Base-by-base conservation (phyloP, 148 eudicot species). In the Rhododendron ovatum region DNA sequence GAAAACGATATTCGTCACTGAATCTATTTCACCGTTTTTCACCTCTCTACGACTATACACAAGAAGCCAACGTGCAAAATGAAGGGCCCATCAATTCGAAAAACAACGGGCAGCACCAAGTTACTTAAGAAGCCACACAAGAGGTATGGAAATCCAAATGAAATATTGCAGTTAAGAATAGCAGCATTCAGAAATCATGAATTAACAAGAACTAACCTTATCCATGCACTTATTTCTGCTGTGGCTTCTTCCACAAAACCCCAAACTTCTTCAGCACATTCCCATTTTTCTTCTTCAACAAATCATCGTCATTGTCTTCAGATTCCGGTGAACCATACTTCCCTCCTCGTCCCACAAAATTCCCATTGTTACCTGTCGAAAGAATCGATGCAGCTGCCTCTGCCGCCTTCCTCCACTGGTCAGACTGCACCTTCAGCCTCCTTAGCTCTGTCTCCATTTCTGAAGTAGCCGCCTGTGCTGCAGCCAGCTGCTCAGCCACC, bases 341-440 rank as follows among this genome's bases (percentile, higher is more conserved):
- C 4, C 93, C 98, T 9, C 94, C 94, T 65, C 95, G 88, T 84
- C 95, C 98, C 39, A 94, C 87, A n/a, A 90, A 86, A 59, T 91
- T 91, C 57, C 96, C 96, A 8, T 94, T 90, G 51, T 89, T 89
- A 24, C 92, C 94, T 0, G 91, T 86, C 8, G 95, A 91, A n/a
- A 96, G 91, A 91, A 96, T 95, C 10, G 98, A 80, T 14, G 98
- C 95, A 83, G 99, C 99, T 43, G 95, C 98, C 86, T 96, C 99
- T 39, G 99, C 99, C 18, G 99, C 99, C 81, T 96, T 96, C 85
- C 99, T 90, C 98, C 98, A 96, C 82, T 96, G 99, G 79, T 93
- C 94, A 3, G 96, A 90, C 89, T 95, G 98, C 82, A 96, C 95
- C 85, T 92, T 96, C 10, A 95, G 88, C 93, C 88, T 92, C 82